Conservation (phyloP, 2,329 filamentous ascomycete genomes). For the Drechslera avenae region DNA sequence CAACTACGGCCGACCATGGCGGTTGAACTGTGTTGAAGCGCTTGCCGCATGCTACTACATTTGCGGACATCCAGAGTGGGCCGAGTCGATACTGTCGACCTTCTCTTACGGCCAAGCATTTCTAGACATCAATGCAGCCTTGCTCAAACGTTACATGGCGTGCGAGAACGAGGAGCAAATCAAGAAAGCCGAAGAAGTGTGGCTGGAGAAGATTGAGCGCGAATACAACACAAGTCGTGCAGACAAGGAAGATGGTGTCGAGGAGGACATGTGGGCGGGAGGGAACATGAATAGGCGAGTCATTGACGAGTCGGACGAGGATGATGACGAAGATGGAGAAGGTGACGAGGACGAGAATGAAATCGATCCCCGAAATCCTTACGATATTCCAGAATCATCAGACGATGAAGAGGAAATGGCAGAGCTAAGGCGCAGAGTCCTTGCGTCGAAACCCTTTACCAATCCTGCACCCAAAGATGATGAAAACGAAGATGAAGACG, state of each 20-base stretch:
- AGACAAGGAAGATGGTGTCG: constrained; percentile 60
- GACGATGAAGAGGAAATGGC: constrained; percentile 92
- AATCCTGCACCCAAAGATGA: constrained; percentile 55
- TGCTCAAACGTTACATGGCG: constrained; percentile 83
- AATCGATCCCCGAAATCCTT: constrained; percentile 66
- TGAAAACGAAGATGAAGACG: constrained; percentile 37
- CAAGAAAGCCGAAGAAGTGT: constrained; percentile 82
- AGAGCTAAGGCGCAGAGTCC: constrained; percentile 84
- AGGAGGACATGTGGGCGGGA: constrained; percentile 82
- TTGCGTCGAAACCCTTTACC: constrained; percentile 87
- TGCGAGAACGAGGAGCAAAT: constrained; percentile 81
- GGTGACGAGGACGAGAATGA: constrained; percentile 50
- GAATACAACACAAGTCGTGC: constrained; percentile 84
- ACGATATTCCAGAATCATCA: constrained; percentile 72
- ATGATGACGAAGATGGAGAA: constrained; percentile 57
- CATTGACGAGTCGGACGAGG: constrained; percentile 46
- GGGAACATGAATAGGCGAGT: constrained; percentile 80
- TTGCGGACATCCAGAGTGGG: constrained; percentile 90
- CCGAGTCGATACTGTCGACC: constrained; percentile 76
- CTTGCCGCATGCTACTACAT: constrained; percentile 92
- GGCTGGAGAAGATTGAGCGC: constrained; percentile 86
- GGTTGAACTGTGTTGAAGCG: constrained; percentile 94
- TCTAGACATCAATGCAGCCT: constrained; percentile 82
- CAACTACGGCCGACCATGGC: constrained; percentile 96
- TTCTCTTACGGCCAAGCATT: constrained; percentile 91